Percentiles rank a stretch among this genome's conserved stretches.
phyloP scores from a whole-genome alignment of 2,329 filamentous ascomycete species.

The Neocucurbitaria cava region DNA sequence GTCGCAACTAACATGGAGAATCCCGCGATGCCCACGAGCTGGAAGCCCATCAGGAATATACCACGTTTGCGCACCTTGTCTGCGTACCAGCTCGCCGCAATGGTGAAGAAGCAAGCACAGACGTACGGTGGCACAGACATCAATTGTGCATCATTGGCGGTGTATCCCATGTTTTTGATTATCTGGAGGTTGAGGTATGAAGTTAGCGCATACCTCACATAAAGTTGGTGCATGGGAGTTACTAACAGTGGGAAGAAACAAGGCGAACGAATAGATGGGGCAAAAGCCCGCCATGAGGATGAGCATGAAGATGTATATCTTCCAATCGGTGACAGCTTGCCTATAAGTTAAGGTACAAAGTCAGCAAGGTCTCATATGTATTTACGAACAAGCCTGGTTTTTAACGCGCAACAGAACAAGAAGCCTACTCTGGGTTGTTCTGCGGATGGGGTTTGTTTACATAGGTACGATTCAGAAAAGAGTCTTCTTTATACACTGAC shows the following conservation, averaged over 20 bases:
- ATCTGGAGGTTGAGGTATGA: too few relatives aligned
- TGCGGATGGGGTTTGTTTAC: too few relatives aligned
- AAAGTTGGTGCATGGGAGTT: too few relatives aligned
- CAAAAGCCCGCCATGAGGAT: conserved; percentile 50
- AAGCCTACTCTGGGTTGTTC: too few relatives aligned
- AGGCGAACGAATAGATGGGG: conserved; percentile 54
- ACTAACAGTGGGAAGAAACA: conserved; percentile 66
- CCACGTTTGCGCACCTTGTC: conserved; percentile 38
- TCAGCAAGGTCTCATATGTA: too few relatives aligned
- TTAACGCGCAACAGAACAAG: too few relatives aligned
- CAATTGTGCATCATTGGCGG: conserved; percentile 47
- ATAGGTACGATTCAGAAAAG: too few relatives aligned
- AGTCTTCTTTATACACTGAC: too few relatives aligned
- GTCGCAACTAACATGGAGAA: conserved; percentile 43
- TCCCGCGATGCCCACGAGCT: conserved; percentile 62
- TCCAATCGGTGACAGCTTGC: conserved; percentile 51
- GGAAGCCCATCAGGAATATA: conserved; percentile 41
- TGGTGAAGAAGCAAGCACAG: conserved; percentile 46
- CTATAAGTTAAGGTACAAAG: too few relatives aligned
- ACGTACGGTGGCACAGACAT: conserved; percentile 67
- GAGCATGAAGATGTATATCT: conserved; percentile 52
- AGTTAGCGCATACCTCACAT: too few relatives aligned
- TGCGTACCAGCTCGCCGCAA: conserved; percentile 38
- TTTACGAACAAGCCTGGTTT: too few relatives aligned
- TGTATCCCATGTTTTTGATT: conserved; percentile 69